phyloP scores from a whole-genome alignment of 75 land plant species.

The Cunninghamia lanceolata region DNA sequence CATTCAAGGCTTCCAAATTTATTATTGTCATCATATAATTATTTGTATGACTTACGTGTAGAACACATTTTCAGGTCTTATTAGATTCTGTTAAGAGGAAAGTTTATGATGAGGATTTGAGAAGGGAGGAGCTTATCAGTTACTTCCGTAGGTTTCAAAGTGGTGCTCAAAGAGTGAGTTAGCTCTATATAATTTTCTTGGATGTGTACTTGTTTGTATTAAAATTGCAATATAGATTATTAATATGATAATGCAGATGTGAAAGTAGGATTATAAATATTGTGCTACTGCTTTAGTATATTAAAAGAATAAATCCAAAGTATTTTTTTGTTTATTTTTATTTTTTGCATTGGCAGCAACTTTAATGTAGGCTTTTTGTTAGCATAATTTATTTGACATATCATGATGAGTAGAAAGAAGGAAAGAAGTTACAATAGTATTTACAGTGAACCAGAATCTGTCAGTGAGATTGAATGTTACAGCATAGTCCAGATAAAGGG shows the following conservation, averaged over 20 bases:
- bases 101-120: constrained; percentile 89
- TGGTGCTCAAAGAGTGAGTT: constrained; percentile 54
- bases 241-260: neutral
- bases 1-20: neutral
- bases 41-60: neutral
- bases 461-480: too few relatives aligned
- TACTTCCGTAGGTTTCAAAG: constrained; percentile 56
- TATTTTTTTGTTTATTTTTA: neutral
- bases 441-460: too few relatives aligned
- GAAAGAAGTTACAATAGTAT: neutral
- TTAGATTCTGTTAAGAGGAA: constrained; percentile 82
- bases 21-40: neutral
- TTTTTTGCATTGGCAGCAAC: neutral
- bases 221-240: neutral
- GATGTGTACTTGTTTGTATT: neutral
- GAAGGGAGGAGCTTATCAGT: constrained; percentile 76
- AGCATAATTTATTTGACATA: neutral
- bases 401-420: neutral
- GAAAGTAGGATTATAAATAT: neutral
- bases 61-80: constrained; percentile 50
- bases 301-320: neutral
- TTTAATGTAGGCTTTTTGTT: neutral
- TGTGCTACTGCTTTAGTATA: neutral
- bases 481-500: too few relatives aligned
- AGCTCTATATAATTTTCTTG: neutral